These are phyloP conservation scores for Actinomortierella wolfii DNA, from an alignment of 371 early-diverging fungal genomes.

Conservation along the genomic window DNA sequence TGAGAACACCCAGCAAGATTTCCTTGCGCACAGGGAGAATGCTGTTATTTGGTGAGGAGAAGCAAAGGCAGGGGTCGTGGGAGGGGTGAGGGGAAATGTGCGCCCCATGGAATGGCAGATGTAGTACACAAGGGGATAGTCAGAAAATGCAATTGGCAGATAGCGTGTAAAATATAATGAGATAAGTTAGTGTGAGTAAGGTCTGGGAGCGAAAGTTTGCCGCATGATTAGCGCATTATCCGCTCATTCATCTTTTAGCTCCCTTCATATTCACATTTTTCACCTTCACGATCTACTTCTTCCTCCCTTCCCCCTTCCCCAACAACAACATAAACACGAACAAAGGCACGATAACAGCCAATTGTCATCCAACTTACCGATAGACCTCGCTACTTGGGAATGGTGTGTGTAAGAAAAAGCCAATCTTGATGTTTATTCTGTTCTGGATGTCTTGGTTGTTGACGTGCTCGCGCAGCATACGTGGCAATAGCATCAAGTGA, in stretches of 20 bases:
- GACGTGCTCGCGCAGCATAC: conserved; percentile 74
- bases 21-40: conserved; percentile 91
- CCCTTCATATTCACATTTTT: too few species aligned
- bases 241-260: too few species aligned
- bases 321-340: conserved; percentile 12
- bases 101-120: neutral
- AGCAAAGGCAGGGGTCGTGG: conserved; percentile 5
- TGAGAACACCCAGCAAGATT: conserved; percentile 90
- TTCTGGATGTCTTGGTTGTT: conserved; percentile 40
- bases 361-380: conserved; percentile 51
- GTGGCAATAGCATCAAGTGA: conserved; percentile 97
- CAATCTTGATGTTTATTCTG: conserved; percentile 85
- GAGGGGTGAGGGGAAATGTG: neutral
- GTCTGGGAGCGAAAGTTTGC: too few species aligned
- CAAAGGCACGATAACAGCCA: too few species aligned
- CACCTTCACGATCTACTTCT: too few species aligned
- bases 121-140: too few species aligned
- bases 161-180: too few species aligned
- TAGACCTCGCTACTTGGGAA: conserved; percentile 97
- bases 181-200: too few species aligned
- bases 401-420: conserved; percentile 99
- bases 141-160: too few species aligned
- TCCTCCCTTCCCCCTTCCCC: neutral
- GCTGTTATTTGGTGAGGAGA: conserved; percentile 29
- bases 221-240: too few species aligned